Percentiles rank a stretch among this genome's conserved stretches.
Conservation (phyloP, 1,284 basidiomycete species). For the Lentinus polychrous region DNA sequence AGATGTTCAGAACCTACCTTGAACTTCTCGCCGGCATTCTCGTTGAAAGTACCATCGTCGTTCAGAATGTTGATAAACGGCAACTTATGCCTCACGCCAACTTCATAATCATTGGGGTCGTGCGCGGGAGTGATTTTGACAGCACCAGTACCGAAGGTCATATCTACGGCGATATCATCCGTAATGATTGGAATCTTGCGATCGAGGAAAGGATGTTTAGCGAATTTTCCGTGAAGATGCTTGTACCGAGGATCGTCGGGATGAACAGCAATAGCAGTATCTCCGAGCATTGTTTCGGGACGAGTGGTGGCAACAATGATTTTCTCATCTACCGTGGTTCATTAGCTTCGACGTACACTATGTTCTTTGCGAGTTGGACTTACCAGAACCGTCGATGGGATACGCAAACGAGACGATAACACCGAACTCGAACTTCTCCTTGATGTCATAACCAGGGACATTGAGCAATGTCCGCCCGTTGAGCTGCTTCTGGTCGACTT, state of each 20-base stretch:
- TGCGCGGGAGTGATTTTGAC: slow-evolving; percentile 99
- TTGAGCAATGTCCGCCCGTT: slow-evolving; percentile 82
- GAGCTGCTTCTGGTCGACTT: slow-evolving; percentile 95
- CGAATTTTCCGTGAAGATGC: slow-evolving; percentile 94
- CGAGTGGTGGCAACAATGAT: slow-evolving; percentile 96
- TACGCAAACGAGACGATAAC: slow-evolving; percentile 96
- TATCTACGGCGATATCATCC: slow-evolving; percentile 81
- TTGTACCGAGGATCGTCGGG: slow-evolving; percentile 92
- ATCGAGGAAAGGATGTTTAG: slow-evolving; percentile 84
- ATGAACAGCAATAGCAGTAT: slow-evolving; percentile 96
- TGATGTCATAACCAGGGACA: slow-evolving; percentile 91
- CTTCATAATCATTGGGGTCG: slow-evolving; percentile 97
- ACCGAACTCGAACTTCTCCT: slow-evolving; percentile 97
- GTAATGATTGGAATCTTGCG: slow-evolving; percentile 87
- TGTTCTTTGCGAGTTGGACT: slow-evolving; percentile 8
- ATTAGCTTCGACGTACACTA: background rate
- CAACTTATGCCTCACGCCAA: slow-evolving; percentile 83
- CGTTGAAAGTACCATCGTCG: slow-evolving; percentile 96
- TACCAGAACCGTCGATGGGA: slow-evolving; percentile 78
- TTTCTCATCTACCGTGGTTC: slow-evolving; percentile 61
- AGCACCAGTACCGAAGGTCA: slow-evolving; percentile 96
- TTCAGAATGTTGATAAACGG: slow-evolving; percentile 96
- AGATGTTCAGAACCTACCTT: slow-evolving; percentile 37
- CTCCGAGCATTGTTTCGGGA: slow-evolving; percentile 98
- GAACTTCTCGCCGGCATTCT: slow-evolving; percentile 80